Percentiles rank a stretch among this genome's conserved stretches.
Conservation (phyloP, 805 yeast species). For the Saturnispora sekii region DNA sequence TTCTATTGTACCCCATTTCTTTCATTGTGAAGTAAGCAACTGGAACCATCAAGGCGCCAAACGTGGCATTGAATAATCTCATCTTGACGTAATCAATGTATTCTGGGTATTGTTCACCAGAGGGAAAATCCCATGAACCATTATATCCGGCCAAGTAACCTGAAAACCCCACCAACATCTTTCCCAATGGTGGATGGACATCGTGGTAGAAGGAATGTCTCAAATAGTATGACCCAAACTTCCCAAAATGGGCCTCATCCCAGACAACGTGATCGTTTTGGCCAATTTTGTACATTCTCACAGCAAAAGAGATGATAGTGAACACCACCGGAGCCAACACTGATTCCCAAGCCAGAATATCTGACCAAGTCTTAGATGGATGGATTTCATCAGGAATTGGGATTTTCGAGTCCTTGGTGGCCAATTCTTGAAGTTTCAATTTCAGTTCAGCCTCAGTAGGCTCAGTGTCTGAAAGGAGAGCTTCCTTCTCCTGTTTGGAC, state of each 20-base stretch:
- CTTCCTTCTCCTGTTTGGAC: conserved; percentile 9
- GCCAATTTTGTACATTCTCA: conserved; percentile 61
- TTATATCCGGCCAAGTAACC: conserved; percentile 51
- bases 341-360: conserved; percentile 19
- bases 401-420: conserved; percentile 12
- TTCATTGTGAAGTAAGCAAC: conserved; percentile 75
- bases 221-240: conserved; percentile 86
- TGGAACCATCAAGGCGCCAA: conserved; percentile 80
- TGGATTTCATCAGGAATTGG: conserved; percentile 12
- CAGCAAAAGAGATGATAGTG: conserved; percentile 58
- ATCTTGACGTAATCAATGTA: conserved; percentile 71
- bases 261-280: conserved; percentile 56
- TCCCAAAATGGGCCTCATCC: conserved; percentile 94
- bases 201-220: conserved; percentile 88
- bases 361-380: conserved; percentile 9
- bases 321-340: conserved; percentile 49
- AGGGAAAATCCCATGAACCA: conserved; percentile 83
- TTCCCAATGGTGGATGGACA: conserved; percentile 96
- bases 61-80: conserved; percentile 81
- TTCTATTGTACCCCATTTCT: conserved; percentile 60
- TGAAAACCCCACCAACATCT: conserved; percentile 80
- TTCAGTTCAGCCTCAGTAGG: conserved; percentile 25
- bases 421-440: conserved; percentile 23
- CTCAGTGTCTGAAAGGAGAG: conserved; percentile 7
- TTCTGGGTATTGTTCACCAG: conserved; percentile 70